Conservation (phyloP, 371 early-diverging fungal genomes). For the Dipsacomyces acuminosporus region DNA sequence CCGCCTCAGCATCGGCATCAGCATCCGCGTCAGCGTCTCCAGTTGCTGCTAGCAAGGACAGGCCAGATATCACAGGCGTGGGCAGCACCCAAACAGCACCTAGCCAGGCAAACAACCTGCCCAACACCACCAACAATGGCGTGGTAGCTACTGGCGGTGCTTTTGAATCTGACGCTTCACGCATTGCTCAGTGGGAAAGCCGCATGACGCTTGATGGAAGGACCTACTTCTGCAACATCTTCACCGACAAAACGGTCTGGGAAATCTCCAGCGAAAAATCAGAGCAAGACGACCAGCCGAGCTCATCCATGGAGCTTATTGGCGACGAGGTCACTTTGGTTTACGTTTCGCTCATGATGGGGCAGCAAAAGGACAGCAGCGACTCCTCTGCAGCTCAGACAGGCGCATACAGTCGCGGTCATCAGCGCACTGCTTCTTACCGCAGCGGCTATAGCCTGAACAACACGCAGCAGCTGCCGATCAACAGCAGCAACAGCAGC, state of each 20-base stretch:
- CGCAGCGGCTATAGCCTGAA: neutral
- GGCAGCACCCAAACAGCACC: slow-evolving; percentile 1
- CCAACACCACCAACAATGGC: slow-evolving; percentile 10
- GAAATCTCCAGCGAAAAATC: slow-evolving; percentile 43
- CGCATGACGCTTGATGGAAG: slow-evolving; percentile 54
- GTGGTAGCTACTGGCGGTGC: slow-evolving; percentile 5
- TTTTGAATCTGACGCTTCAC: slow-evolving; percentile 47
- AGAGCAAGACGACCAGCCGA: slow-evolving; percentile 27
- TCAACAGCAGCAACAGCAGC: slow-evolving; percentile 3
- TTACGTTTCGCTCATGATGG: slow-evolving; percentile 34
- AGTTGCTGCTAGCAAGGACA: too few relatives aligned
- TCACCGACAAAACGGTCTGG: slow-evolving; percentile 68
- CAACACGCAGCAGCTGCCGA: neutral
- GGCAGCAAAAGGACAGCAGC: slow-evolving; percentile 9
- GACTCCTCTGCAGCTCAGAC: slow-evolving; percentile 3
- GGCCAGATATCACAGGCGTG: slow-evolving; percentile 1
- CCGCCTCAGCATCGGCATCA: too few relatives aligned
- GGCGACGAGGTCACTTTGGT: slow-evolving; percentile 43
- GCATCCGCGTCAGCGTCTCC: too few relatives aligned
- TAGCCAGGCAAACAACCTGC: slow-evolving; percentile 4
- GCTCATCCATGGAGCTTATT: slow-evolving; percentile 34
- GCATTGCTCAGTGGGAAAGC: slow-evolving; percentile 56
- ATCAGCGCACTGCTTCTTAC: neutral
- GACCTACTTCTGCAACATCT: slow-evolving; percentile 66
- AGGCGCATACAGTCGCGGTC: neutral